Evolutionary conservation across 2,329 filamentous ascomycete genomes (phyloP).

Genomic region (Xylariales sp.): DNA sequence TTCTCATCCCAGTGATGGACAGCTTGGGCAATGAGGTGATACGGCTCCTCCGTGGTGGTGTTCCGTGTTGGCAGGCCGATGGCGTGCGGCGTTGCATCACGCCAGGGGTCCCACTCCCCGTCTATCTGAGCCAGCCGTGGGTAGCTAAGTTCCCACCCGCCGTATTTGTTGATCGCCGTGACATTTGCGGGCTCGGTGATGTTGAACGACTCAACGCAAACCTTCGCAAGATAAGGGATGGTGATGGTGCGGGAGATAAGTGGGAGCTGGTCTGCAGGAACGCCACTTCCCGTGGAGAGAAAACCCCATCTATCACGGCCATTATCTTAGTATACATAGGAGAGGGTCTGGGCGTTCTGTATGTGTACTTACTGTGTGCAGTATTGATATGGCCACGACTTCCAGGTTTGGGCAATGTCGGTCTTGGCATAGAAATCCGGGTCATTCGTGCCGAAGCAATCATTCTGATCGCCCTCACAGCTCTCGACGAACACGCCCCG

Average conservation of each 20-base stretch:
- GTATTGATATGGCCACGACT: slow-evolving; percentile 49
- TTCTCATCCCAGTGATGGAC: slow-evolving; percentile 83
- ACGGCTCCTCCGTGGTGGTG: slow-evolving; percentile 63
- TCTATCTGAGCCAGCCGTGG: slow-evolving; percentile 74
- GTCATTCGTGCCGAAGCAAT: slow-evolving; percentile 32
- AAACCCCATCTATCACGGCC: slow-evolving; percentile 63
- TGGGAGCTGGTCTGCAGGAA: slow-evolving; percentile 59
- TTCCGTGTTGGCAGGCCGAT: slow-evolving; percentile 51
- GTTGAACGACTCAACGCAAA: slow-evolving; percentile 67
- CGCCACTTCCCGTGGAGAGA: slow-evolving; percentile 68
- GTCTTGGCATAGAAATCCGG: slow-evolving; percentile 27
- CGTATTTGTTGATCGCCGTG: slow-evolving; percentile 69
- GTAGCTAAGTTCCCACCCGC: slow-evolving; percentile 68
- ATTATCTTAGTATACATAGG: too few species aligned
- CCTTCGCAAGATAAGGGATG: slow-evolving; percentile 54
- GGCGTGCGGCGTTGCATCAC: slow-evolving; percentile 66
- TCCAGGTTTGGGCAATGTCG: slow-evolving; percentile 33
- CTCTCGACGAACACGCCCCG: slow-evolving; percentile 20
- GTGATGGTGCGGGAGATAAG: slow-evolving; percentile 68
- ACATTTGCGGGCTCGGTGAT: slow-evolving; percentile 60
- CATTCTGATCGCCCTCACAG: slow-evolving; percentile 25
- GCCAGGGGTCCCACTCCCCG: slow-evolving; percentile 77
- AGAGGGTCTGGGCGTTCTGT: too few species aligned
- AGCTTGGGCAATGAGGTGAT: slow-evolving; percentile 66
- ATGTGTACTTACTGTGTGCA: slow-evolving; percentile 45